These are phyloP conservation scores for Suillus bovinus DNA, from an alignment of 768 basidiomycete species.

Conservation along the genomic window DNA sequence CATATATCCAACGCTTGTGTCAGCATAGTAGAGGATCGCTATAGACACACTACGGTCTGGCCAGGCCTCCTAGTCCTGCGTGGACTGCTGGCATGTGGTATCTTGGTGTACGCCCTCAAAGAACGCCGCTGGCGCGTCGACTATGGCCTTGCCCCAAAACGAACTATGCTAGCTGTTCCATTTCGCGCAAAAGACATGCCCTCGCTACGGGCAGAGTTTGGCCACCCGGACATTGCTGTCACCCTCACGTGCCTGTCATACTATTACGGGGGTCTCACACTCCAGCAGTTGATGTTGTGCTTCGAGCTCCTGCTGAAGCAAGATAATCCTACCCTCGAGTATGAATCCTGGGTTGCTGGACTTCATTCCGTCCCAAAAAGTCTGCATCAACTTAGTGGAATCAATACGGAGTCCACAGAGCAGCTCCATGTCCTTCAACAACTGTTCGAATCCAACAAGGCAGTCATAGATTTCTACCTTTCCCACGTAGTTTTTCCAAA, in stretches of 20 bases:
- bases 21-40: constrained; percentile 13
- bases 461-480: constrained; percentile 28
- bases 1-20: background rate
- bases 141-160: background rate
- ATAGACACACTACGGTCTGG: background rate
- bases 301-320: background rate
- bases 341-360: background rate
- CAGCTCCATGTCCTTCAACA: constrained; percentile 14
- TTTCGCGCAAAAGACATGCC: background rate
- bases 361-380: background rate
- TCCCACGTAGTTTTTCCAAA: constrained; percentile 28
- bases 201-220: background rate
- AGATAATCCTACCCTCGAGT: background rate
- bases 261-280: background rate
- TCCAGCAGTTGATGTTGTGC: background rate
- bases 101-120: background rate
- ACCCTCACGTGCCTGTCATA: background rate
- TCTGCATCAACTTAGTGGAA: background rate
- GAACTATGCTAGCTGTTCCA: background rate
- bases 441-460: constrained; percentile 20
- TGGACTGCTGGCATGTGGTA: background rate
- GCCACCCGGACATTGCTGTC: background rate
- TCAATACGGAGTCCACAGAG: background rate
- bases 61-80: background rate
- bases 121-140: background rate